Evolutionary conservation across 2,329 filamentous ascomycete species (phyloP).

Genomic region (Penicillium sp.): DNA sequence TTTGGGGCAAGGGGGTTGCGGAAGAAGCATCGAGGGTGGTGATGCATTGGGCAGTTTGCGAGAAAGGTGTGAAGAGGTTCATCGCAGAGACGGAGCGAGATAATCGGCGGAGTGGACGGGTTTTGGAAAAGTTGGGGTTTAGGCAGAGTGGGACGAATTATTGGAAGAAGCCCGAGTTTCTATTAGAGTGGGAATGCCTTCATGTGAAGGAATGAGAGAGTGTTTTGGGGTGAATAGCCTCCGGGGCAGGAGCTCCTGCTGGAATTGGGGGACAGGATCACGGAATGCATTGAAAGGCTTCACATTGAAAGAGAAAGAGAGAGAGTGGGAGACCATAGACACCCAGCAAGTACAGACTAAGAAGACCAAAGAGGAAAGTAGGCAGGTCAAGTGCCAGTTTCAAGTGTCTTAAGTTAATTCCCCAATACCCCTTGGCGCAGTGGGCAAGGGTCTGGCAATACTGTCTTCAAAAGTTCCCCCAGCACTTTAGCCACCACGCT

Average conservation of each 20-base stretch:
- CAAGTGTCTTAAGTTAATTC: background rate
- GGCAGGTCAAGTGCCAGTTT: background rate
- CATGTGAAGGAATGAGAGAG: background rate
- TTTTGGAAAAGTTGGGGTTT: constrained; percentile 29
- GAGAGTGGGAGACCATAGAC: background rate
- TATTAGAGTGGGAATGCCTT: constrained; percentile 21
- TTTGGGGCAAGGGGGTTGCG: constrained; percentile 28
- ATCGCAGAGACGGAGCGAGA: constrained; percentile 29
- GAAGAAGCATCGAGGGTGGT: constrained; percentile 23
- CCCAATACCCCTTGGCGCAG: background rate
- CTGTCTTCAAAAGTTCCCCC: background rate
- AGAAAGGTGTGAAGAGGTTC: constrained; percentile 24
- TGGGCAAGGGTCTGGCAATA: background rate
- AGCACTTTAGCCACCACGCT: background rate
- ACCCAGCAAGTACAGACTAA: too few relatives aligned
- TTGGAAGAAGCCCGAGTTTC: constrained; percentile 23
- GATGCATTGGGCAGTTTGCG: constrained; percentile 24
- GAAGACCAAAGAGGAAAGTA: background rate
- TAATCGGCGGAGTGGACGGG: constrained; percentile 24
- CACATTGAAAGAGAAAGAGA: background rate
- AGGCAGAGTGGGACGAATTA: constrained; percentile 20
- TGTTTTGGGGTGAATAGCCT: background rate
- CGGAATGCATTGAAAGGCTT: background rate
- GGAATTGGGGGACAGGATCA: background rate
- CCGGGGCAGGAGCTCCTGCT: background rate